Conservation (phyloP, 371 early-diverging fungal genomes). For the Mucor mucedo region DNA sequence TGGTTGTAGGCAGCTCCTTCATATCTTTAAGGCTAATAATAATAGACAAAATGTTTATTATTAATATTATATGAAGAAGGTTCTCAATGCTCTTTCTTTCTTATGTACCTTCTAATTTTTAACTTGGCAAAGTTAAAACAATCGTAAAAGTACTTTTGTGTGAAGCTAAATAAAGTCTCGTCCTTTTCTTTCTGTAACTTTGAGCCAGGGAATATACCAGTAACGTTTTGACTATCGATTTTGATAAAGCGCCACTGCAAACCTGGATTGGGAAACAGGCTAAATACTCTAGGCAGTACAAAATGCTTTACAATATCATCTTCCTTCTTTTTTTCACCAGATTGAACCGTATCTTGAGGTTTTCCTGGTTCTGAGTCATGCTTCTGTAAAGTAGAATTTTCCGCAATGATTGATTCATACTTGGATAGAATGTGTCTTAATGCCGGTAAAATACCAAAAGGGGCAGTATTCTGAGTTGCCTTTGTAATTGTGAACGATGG, state of each 20-base stretch:
- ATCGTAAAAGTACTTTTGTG: neutral
- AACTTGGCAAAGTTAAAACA: neutral
- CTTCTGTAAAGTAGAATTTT: no score
- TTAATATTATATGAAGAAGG: no score
- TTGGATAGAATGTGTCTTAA: no score
- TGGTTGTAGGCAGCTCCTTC: neutral
- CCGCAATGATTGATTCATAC: no score
- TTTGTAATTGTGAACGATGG: no score
- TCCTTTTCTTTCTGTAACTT: neutral
- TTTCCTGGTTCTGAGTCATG: neutral
- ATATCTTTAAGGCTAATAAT: neutral
- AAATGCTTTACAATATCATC: neutral
- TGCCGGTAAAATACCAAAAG: no score
- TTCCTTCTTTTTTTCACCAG: neutral
- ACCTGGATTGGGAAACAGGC: slow-evolving; percentile 2
- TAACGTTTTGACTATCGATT: slow-evolving; percentile 2
- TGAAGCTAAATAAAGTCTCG: neutral
- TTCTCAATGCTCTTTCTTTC: neutral
- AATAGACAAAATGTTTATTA: no score
- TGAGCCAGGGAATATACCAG: neutral
- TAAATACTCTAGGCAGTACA: neutral
- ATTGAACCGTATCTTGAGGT: neutral
- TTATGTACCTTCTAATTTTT: neutral
- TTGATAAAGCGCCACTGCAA: slow-evolving; percentile 1
- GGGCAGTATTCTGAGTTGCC: no score